Evolutionary conservation across 2,329 filamentous ascomycete genomes (phyloP), one percentile per base, ranked within the genome.

Genomic region (Colletotrichum echinochloae): DNA sequence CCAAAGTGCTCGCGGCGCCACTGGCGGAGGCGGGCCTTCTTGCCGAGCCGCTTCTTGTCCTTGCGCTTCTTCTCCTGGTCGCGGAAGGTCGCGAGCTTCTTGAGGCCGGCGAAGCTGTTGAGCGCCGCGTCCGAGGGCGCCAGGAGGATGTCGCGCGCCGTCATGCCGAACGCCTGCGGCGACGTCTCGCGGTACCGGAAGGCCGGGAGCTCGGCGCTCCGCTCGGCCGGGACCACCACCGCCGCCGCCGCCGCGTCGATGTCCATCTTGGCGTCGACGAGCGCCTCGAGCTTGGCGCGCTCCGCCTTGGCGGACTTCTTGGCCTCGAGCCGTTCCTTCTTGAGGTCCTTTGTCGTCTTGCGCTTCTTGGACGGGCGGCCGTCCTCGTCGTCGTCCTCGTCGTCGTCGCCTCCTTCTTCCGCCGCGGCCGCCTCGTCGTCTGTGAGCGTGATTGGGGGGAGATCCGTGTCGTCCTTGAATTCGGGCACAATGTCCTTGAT

Each of bases 111-210:
- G 78, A 92, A 99, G 74, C 95, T 87, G 81, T 99, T 99, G 74
- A 99, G 89, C 64, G 91, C 90, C 56, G 89, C 85, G 82, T 99
- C 96, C 54, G 92, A 92, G 0, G 95, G 94, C 74, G 97, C 94
- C 78, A 91, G 87, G 41, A 99, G 88, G 75, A 99, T 98, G 81
- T 99, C 96, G 72, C 91, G 89, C 1, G 95, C 86, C 0, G 94
- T 97, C 77, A 99, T 90, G 69, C 96, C 96, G 78, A 97, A 99
- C 16, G 92, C 90, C 65, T 92, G 91, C 1, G 96, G 95, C 0
- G 94, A 97, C 2, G 95, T 97, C 79, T 98, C 95, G 77, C 96
- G 93, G 85, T 99, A 99, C 66, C 93, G 92, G 89, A 99, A 99
- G 59, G 72, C 65, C 70, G 73, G 28, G 74, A 76, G 44, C 60